Evolutionary conservation across 176 grass and related monocot species (phyloP).

Genomic region (Triticum monococcum): DNA sequence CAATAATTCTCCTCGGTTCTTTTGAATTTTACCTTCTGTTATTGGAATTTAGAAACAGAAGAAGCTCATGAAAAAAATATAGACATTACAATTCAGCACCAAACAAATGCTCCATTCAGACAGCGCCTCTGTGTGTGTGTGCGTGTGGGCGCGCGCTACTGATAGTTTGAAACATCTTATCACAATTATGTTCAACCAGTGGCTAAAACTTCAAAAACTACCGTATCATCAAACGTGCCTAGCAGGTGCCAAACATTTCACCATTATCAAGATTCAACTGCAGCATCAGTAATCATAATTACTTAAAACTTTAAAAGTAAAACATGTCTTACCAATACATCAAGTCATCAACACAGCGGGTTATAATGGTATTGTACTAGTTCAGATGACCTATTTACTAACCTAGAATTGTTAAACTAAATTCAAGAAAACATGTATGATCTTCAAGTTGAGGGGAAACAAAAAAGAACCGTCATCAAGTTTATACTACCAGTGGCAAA

Average conservation of each 20-base stretch:
- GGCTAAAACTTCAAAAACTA: not conserved
- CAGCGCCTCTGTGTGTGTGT: not conserved
- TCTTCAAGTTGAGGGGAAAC: not conserved
- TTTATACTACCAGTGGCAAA: not conserved
- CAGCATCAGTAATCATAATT: not conserved
- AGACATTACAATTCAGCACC: not conserved
- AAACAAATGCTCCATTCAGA: not conserved
- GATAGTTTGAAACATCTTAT: too few relatives aligned
- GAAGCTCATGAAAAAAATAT: not conserved
- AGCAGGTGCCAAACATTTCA: not conserved
- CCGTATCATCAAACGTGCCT: not conserved
- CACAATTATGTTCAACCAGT: not conserved
- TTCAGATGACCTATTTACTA: not conserved
- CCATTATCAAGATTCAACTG: not conserved
- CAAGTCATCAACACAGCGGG: not conserved
- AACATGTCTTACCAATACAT: not conserved
- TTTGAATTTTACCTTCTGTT: not conserved
- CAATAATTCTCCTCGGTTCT: not conserved
- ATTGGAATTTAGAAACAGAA: not conserved
- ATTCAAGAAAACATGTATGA: not conserved
- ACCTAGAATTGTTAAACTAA: not conserved
- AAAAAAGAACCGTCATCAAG: not conserved
- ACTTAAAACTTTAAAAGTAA: not conserved
- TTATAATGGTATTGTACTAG: not conserved
- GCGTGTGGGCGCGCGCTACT: too few relatives aligned